Evolutionary conservation across 139 green algal species (phyloP), one percentile per base, ranked within the genome.

Genomic region (Micromonas commoda): DNA sequence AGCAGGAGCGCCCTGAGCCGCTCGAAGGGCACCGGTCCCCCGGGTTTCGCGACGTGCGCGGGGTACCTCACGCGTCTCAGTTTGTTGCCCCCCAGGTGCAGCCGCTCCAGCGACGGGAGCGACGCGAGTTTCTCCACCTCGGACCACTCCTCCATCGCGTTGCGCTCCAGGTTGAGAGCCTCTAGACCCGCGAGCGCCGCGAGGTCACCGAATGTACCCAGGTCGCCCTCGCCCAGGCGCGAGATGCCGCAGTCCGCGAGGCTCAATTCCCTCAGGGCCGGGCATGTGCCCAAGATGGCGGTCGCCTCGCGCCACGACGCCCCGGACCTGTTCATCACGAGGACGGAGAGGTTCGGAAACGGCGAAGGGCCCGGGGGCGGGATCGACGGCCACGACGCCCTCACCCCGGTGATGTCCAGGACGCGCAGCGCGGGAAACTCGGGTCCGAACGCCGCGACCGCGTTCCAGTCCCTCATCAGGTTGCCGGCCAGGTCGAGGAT

Each of bases 401-500:
- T 34, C 51, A 78, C 39, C 21, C 54, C 31, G 29, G 21, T 68
- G 32, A 76, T 37, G 29, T 78, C 72, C 26, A 78, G 33, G 5
- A 20, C 21, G 3, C 38, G 5, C 26, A 78, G 39, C 21, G 16
- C 28, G 19, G 21, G 53, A 78, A 78, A 69, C 16, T 78, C 53
- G 26, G 45, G 21, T 20, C n/a, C 57, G 19, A 78, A 45, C 21
- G 26, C 28, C 39, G 24, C 9, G 13, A 78, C 20, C 1, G 28
- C 39, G 16, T 3, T 24, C 16, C 53, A 78, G 21, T 63, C 60
- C 3, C 16, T 29, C 0, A 78, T 19, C 31, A 78, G 61, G 6
- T 61, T 78, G 9, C 72, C 72, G 0, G 72, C 32, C 24, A 78
- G 24, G 38, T 75, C 68, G 24, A 75, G 32, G 37, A 38, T 28